phyloP scores from a whole-genome alignment of 257 asterid genomes.

The Primulina huaijiensis region DNA sequence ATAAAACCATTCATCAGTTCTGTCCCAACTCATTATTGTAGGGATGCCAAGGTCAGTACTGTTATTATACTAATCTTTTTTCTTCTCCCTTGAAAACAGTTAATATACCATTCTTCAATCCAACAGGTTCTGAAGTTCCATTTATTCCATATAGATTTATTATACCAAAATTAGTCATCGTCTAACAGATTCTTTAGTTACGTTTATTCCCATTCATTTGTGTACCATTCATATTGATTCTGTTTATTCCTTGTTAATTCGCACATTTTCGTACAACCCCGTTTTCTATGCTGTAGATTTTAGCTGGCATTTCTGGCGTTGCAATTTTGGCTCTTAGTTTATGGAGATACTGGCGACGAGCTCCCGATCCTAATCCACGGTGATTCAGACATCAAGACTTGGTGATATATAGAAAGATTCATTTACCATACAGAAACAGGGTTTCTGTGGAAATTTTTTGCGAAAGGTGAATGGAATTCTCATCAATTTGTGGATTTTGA shows the following conservation, averaged over 20 bases:
- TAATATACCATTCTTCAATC: not conserved
- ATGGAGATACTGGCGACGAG: constrained; percentile 67
- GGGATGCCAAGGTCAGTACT: constrained; percentile 68
- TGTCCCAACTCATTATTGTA: constrained; percentile 30
- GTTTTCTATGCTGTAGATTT: constrained; percentile 47
- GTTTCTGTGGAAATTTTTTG: not conserved
- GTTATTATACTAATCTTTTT: not conserved
- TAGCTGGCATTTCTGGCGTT: constrained; percentile 66
- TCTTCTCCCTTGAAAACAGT: not conserved
- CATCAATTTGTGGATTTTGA: not conserved
- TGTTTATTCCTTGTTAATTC: not conserved
- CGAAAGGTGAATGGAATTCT: not conserved
- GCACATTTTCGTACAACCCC: not conserved
- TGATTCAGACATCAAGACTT: constrained; percentile 16
- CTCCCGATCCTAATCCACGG: constrained; percentile 33
- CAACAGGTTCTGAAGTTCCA: not conserved
- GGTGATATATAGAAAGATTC: not conserved
- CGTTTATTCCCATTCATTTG: too few relatives aligned
- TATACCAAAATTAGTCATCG: not conserved
- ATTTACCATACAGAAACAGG: not conserved
- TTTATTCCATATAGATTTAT: not conserved
- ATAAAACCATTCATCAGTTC: constrained; percentile 48
- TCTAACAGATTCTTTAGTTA: not conserved
- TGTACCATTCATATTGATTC: too few relatives aligned
- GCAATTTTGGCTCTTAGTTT: constrained; percentile 51